These are phyloP conservation scores for Colletotrichum sp. DNA, from an alignment of 2,329 filamentous ascomycete species.

Conservation along the genomic window DNA sequence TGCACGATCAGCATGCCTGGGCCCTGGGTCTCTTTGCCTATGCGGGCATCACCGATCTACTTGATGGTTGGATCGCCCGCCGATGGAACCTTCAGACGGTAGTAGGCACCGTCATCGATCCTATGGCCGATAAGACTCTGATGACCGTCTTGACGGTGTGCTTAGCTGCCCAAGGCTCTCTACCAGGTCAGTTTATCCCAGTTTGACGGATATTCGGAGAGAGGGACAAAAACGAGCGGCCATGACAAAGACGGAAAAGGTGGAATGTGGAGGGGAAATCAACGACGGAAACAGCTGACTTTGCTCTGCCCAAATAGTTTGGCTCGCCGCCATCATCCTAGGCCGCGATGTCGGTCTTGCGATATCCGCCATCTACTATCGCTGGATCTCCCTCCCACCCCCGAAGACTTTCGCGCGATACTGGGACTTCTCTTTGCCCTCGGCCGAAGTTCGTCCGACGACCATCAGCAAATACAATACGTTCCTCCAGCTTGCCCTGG, in stretches of 20 bases:
- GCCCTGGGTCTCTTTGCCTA: conserved; percentile 90
- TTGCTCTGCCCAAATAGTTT: conserved; percentile 58
- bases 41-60: conserved; percentile 86
- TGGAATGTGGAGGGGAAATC: neutral
- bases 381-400: conserved; percentile 90
- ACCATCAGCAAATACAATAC: conserved; percentile 93
- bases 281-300: neutral
- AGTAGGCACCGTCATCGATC: conserved; percentile 92
- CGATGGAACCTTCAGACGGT: conserved; percentile 90
- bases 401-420: conserved; percentile 93
- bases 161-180: conserved; percentile 79
- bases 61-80: conserved; percentile 94
- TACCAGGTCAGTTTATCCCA: conserved; percentile 69
- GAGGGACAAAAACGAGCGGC: neutral
- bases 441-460: conserved; percentile 83
- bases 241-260: neutral
- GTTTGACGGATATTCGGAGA: no score
- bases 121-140: conserved; percentile 94
- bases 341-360: conserved; percentile 85
- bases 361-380: conserved; percentile 90
- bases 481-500: conserved; percentile 84
- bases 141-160: conserved; percentile 94
- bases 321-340: conserved; percentile 88
- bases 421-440: conserved; percentile 96
- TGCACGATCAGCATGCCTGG: conserved; percentile 80